Evolutionary conservation across 495 filamentous ascomycete species (phyloP), one percentile per base, ranked within the genome.

Genomic region (Neurospora sp.): DNA sequence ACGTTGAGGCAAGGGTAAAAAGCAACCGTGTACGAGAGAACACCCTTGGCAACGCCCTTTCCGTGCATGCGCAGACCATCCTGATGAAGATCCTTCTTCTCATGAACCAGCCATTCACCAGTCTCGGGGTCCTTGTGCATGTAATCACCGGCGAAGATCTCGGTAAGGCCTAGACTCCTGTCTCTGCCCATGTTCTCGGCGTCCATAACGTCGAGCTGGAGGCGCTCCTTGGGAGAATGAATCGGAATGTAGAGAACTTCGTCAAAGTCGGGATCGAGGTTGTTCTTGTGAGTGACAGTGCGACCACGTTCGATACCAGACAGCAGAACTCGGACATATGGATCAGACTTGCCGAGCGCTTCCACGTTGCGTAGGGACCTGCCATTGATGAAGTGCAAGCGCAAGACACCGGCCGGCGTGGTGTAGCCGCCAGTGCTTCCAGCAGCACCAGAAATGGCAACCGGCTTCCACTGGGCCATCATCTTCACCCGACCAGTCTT

Each of bases 191-290:
- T 84, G 69, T 88, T 93, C 82, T 99, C 96, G 70, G 94, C 88
- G 76, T 99, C 96, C 96, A 99, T 98, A 73, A 98, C 93, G 81
- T 99, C 96, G 16, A 99, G 82, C 0, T 88, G 88, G 22, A 99
- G 80, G 75, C 90, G 94, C 80, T 98, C 96, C 40, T 91, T 90
- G n/a, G 85, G 71, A 12, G 90, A 92, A 80, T 98, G 96, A 72
- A 99, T 88, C 0, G 96, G 95, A 0, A 99, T 88, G 80, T 99
- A 99, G 61, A 97, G 87, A 14, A 98, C 88, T 80, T 99, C 96
- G 77, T 99, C 94, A 92, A 92, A 99, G 40, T 96, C 90, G 3
- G 96, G 96, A 76, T 97, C 93, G 22, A 99, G 89, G 77, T 97
- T 97, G 79, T 95, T 99, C 77, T 94, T 90, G 83, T 95, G 97